These are phyloP conservation scores for Blepharisma stoltei DNA, from an alignment of 73 alveolate genomes.

Conservation along the genomic window DNA sequence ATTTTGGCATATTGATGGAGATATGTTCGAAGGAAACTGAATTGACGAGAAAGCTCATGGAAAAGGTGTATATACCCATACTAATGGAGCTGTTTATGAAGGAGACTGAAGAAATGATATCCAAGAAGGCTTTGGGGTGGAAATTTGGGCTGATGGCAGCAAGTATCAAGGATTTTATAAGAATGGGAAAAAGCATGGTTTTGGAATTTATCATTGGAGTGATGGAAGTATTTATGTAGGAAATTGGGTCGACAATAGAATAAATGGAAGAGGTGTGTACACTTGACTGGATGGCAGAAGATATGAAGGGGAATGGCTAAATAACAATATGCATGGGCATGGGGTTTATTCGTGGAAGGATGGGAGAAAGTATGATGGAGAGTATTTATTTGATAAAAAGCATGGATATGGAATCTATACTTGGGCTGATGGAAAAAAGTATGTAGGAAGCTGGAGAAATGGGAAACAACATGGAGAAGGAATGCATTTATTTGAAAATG, in stretches of 20 bases:
- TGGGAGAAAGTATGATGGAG: conserved; percentile 53
- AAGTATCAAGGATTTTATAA: conserved; percentile 41
- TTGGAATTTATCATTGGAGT: conserved; percentile 45
- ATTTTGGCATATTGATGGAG: conserved; percentile 63
- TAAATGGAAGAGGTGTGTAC: conserved; percentile 51
- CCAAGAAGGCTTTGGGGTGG: conserved; percentile 48
- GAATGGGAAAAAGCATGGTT: conserved; percentile 50
- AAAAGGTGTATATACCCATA: conserved; percentile 57
- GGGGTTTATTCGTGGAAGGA: conserved; percentile 33
- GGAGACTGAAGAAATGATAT: conserved; percentile 51
- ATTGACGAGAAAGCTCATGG: conserved; percentile 64
- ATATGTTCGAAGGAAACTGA: conserved; percentile 72
- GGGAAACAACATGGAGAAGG: conserved; percentile 39
- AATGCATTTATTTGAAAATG: conserved; percentile 30
- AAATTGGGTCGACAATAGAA: conserved; percentile 38
- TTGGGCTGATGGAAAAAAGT: conserved; percentile 49
- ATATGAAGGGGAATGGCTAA: background rate
- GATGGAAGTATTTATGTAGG: conserved; percentile 48
- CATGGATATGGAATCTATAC: conserved; percentile 46
- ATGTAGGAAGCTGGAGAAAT: background rate
- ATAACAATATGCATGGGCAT: background rate
- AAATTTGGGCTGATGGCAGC: conserved; percentile 51
- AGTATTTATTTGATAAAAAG: conserved; percentile 44
- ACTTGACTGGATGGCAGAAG: background rate
- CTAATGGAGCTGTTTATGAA: conserved; percentile 47